Conservation (phyloP, 257 asterid genomes). For the Solanum ossicruentum region DNA sequence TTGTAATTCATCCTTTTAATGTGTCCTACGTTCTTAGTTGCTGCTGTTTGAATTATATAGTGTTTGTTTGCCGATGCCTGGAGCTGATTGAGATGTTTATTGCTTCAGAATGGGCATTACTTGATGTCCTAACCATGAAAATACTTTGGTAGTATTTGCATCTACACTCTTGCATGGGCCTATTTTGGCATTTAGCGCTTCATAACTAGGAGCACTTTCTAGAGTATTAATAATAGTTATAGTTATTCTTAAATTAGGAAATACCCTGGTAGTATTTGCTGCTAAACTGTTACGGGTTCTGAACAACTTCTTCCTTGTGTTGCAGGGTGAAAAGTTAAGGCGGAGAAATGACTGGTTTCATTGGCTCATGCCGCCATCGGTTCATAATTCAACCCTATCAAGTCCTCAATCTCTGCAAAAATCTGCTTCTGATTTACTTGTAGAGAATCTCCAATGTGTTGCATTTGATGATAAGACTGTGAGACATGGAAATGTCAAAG, state of each 20-base stretch:
- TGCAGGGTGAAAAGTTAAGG: slow-evolving; percentile 63
- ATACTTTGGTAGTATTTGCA: background rate
- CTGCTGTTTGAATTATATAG: background rate
- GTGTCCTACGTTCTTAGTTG: background rate
- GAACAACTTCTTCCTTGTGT: background rate
- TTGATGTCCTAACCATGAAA: background rate
- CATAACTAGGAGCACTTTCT: background rate
- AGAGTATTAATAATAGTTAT: background rate
- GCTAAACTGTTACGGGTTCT: background rate
- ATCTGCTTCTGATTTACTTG: slow-evolving; percentile 23
- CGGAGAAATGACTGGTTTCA: slow-evolving; percentile 43
- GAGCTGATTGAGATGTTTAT: background rate
- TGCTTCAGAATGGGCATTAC: background rate
- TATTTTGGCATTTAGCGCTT: background rate
- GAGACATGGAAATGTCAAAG: background rate
- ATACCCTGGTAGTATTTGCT: background rate
- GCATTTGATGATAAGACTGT: slow-evolving; percentile 23
- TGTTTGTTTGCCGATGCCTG: background rate
- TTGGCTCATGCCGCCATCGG: slow-evolving; percentile 43
- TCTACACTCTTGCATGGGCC: background rate
- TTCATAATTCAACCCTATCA: slow-evolving; percentile 9
- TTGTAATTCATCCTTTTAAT: background rate
- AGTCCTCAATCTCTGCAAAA: slow-evolving; percentile 25
- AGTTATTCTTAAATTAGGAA: background rate
- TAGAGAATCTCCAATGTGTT: slow-evolving; percentile 24